Percentiles rank a stretch among this genome's conserved stretches.
phyloP scores from a whole-genome alignment of 805 yeast species.

The Grigorovia humatica region DNA sequence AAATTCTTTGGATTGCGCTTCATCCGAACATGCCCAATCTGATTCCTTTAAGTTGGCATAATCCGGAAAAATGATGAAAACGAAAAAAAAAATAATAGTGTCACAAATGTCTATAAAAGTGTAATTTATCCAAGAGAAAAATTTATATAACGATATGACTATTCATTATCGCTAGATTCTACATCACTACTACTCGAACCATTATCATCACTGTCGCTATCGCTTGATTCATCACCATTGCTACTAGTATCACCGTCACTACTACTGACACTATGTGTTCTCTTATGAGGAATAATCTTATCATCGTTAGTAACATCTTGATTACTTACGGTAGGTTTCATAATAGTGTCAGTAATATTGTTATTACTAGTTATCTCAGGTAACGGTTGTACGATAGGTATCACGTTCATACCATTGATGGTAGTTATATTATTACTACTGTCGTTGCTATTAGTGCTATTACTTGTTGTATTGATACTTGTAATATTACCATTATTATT shows the following conservation, averaged over 20 bases:
- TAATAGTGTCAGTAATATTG: neutral
- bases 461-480: neutral
- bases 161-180: constrained; percentile 12
- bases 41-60: no score
- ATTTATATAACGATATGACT: neutral
- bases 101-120: neutral
- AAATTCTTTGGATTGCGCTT: no score
- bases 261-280: constrained; percentile 1
- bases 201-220: constrained; percentile 29
- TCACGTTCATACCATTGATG: neutral
- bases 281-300: neutral
- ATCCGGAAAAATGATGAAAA: no score
- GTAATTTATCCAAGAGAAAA: neutral
- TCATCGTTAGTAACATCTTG: neutral
- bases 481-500: neutral
- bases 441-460: neutral
- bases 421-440: neutral
- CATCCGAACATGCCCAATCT: no score
- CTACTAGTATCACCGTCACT: constrained; percentile 1
- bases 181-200: constrained; percentile 32
- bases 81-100: neutral
- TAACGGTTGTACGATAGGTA: neutral
- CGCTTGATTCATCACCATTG: constrained; percentile 7
- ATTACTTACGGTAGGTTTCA: no score
- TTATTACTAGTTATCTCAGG: neutral